Base-by-base conservation (phyloP, 345 rosid species). In the Murraya paniculata region DNA sequence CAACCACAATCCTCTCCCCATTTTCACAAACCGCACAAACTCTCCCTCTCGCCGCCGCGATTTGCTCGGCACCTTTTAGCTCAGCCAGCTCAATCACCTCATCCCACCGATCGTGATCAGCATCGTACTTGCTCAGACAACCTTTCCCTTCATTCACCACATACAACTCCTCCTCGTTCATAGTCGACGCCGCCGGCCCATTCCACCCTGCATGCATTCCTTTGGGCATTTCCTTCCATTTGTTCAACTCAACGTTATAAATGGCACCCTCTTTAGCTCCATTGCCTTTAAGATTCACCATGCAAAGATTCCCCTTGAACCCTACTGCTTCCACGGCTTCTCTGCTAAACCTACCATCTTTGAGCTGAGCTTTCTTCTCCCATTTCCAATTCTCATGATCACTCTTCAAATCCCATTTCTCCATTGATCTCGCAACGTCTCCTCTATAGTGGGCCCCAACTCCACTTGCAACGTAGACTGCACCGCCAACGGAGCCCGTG, bases 141-240 rank as follows among this genome's bases (percentile, higher is more conserved):
- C 87, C 91, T 21, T 38, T 81, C 25, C 5, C 73, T 39, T 90
- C 91, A 72, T 90, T 87, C 22, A 88, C 88, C 11, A 80, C 87
- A 25, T 83, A 90, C 66, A 90, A 81, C 21, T n/a, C 81, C n/a
- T 86, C 88, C 64, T 89, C 91, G 5, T 82, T 72, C 80, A 82
- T 83, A 14, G 85, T 41, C 60, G 50, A 45, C 0, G 86, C 86
- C 30, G 85, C 89, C 4, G 90, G 90, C 19, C 92, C 90, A 7
- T 66, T 87, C 92, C 92, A 90, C 4, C 94, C 92, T 6, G 67
- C 87, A 6, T 85, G 3, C 94, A 90, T 85, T 22, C 85, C 92
- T 8, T 8, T 59, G 24, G 69, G 69, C 69, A 65, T 65, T 33
- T 19, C 45, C 45, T 9, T 65, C 69, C 69, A 65, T 33, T 65